Evolutionary conservation across 192 early-diverging fungal species (phyloP).

Genomic region (Mortierella antarctica): DNA sequence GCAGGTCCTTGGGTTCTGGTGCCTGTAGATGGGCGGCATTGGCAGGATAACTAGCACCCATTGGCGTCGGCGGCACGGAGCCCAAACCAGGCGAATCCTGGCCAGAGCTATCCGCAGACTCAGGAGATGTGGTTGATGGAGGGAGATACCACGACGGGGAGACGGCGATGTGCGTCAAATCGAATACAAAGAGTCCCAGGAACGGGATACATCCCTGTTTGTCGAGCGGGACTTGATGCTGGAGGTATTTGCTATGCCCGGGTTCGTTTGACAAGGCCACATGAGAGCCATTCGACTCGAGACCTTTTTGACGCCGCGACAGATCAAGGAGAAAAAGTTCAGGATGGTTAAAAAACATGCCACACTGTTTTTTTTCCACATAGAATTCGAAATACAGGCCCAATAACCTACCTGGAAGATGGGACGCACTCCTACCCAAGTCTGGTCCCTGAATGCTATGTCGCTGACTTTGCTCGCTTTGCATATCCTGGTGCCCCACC

Average conservation of each 20-base stretch:
- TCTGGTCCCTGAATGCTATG: constrained; percentile 9
- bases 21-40: constrained; percentile 10
- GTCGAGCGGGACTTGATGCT: constrained; percentile 19
- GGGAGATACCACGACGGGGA: constrained; percentile 40
- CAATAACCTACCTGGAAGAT: not conserved
- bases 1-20: constrained; percentile 36
- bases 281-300: not conserved
- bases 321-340: not conserved
- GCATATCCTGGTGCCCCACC: constrained; percentile 36
- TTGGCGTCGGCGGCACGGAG: not conserved
- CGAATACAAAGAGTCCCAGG: constrained; percentile 41
- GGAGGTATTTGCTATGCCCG: constrained; percentile 15
- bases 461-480: not conserved
- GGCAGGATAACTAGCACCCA: not conserved
- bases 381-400: too few species aligned
- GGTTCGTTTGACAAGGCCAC: not conserved
- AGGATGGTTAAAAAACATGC: too few species aligned
- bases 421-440: not conserved
- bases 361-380: too few species aligned
- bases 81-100: not conserved
- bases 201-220: constrained; percentile 50
- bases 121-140: not conserved
- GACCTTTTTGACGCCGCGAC: not conserved
- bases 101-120: not conserved
- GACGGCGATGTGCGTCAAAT: constrained; percentile 33